These are phyloP conservation scores for Phaeosphaeriaceae sp. DNA, from an alignment of 2,329 filamentous ascomycete genomes.

Conservation along the genomic window DNA sequence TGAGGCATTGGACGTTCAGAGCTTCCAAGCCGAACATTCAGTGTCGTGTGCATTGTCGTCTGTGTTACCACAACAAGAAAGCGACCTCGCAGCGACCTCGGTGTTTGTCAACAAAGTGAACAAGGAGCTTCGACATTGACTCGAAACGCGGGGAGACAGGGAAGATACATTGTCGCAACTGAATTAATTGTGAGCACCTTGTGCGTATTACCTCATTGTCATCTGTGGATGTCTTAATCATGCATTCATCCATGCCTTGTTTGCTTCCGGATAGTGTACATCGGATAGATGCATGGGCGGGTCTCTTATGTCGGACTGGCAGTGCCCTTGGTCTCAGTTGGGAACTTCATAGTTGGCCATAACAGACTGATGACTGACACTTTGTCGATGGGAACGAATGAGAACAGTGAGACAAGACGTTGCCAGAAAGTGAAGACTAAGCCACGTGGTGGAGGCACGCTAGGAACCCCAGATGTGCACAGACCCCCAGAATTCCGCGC, in stretches of 20 bases:
- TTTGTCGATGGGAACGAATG: too few relatives aligned
- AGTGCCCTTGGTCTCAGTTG: too few relatives aligned
- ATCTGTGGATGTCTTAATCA: not conserved
- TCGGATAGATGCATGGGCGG: not conserved
- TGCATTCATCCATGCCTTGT: not conserved
- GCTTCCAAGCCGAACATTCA: not conserved
- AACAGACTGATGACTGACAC: too few relatives aligned
- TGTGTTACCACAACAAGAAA: not conserved
- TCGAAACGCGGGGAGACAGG: not conserved
- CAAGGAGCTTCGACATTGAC: not conserved
- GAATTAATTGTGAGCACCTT: not conserved
- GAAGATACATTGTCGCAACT: too few relatives aligned
- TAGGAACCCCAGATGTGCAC: not conserved
- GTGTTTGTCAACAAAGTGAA: not conserved
- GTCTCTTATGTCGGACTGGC: too few relatives aligned
- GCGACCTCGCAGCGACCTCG: not conserved
- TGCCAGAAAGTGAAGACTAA: not conserved
- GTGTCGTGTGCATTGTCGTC: not conserved
- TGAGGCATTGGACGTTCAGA: not conserved
- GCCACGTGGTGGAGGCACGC: not conserved
- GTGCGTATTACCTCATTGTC: not conserved
- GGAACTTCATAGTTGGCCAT: too few relatives aligned
- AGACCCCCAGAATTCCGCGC: not conserved
- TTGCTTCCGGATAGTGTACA: not conserved
- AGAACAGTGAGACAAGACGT: not conserved